phyloP scores from a whole-genome alignment of 2,329 filamentous ascomycete genomes.

The Hypoxylon sp. region DNA sequence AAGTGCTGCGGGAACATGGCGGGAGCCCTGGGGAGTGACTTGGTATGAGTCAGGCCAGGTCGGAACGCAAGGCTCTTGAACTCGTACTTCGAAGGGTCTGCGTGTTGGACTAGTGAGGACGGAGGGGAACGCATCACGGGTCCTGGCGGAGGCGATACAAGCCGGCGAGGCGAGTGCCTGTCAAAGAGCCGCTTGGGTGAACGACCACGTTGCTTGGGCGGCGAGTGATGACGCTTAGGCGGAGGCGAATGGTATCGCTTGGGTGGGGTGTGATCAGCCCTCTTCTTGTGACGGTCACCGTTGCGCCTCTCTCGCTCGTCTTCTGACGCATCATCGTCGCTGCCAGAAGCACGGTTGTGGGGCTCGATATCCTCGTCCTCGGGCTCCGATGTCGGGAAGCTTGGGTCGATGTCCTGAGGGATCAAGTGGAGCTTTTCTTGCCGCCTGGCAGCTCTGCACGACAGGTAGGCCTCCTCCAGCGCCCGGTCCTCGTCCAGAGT shows the following conservation, averaged over 20 bases:
- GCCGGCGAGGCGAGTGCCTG: constrained; percentile 72
- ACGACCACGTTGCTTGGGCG: constrained; percentile 58
- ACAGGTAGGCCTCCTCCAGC: constrained; percentile 91
- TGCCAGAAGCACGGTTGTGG: constrained; percentile 64
- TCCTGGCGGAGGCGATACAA: constrained; percentile 73
- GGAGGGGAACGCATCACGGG: constrained; percentile 56
- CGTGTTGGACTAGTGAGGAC: constrained; percentile 38
- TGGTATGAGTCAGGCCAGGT: constrained; percentile 77
- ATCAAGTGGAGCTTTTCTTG: constrained; percentile 81
- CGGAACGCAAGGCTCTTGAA: constrained; percentile 62
- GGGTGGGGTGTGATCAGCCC: constrained; percentile 62
- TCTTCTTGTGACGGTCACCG: constrained; percentile 58
- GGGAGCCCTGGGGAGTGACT: constrained; percentile 83
- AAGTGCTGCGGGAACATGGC: constrained; percentile 70
- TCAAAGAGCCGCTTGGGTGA: constrained; percentile 69
- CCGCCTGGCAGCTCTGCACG: constrained; percentile 81
- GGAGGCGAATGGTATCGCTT: constrained; percentile 67
- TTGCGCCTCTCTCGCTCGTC: constrained; percentile 66
- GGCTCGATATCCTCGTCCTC: constrained; percentile 85
- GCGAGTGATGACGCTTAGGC: constrained; percentile 57
- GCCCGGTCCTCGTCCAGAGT: constrained; percentile 95
- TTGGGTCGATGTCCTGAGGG: constrained; percentile 97
- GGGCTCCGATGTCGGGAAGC: constrained; percentile 92
- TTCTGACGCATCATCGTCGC: constrained; percentile 73
- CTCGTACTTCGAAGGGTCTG: constrained; percentile 45